phyloP scores from a whole-genome alignment of 1,284 basidiomycete genomes.

The Sphaerobolus stellatus region DNA sequence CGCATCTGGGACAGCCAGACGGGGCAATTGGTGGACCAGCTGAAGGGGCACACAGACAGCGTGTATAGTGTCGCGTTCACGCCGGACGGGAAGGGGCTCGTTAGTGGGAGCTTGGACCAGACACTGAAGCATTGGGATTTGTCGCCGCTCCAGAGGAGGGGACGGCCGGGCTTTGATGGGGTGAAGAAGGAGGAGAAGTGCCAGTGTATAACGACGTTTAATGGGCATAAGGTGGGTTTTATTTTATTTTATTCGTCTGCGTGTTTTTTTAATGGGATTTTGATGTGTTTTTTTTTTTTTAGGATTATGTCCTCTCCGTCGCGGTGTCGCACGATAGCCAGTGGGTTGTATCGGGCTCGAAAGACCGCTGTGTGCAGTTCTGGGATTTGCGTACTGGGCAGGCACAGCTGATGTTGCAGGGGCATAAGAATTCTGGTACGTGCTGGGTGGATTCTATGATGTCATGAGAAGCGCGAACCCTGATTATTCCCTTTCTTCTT shows the following conservation, averaged over 20 bases:
- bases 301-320: conserved; percentile 80
- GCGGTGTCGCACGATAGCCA: conserved; percentile 82
- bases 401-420: conserved; percentile 83
- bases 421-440: conserved; percentile 83
- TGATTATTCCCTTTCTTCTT: conserved; percentile 16
- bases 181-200: conserved; percentile 37
- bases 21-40: conserved; percentile 69
- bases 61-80: conserved; percentile 87
- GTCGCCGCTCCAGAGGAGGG: conserved; percentile 36
- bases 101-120: conserved; percentile 85
- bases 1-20: conserved; percentile 84
- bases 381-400: conserved; percentile 79
- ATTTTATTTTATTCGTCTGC: conserved; percentile 22
- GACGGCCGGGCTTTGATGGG: conserved; percentile 20
- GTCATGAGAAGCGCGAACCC: conserved; percentile 5
- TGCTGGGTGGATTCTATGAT: conserved; percentile 11
- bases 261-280: conserved; percentile 9
- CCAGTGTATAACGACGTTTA: conserved; percentile 74
- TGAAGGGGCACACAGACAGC: conserved; percentile 81
- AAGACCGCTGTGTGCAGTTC: conserved; percentile 86
- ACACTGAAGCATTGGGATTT: conserved; percentile 90
- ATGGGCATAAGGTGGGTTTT: conserved; percentile 75
- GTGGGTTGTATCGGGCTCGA: conserved; percentile 89
- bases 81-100: conserved; percentile 76
- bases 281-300: conserved; percentile 18